Percentiles rank a stretch among this genome's conserved stretches.
These are phyloP conservation scores for Pleurotus platypus DNA, from an alignment of 768 basidiomycete genomes.

Conservation along the genomic window DNA sequence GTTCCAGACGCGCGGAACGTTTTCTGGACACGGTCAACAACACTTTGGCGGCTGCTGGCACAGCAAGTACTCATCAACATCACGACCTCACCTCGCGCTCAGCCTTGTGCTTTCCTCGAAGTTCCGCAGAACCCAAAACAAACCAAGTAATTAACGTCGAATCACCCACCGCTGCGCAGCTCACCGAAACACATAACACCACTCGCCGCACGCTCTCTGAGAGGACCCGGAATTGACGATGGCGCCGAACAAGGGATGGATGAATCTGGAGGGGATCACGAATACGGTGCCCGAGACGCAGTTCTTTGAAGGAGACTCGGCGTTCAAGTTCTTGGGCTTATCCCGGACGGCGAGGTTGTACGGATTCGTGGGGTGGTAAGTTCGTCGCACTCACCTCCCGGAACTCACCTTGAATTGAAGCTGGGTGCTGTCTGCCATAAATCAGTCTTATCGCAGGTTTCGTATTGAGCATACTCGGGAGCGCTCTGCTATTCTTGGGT, in stretches of 20 bases:
- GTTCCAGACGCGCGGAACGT: neutral
- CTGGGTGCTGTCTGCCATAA: neutral
- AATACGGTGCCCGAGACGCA: constrained; percentile 69
- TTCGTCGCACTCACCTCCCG: neutral
- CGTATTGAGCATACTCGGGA: constrained; percentile 74
- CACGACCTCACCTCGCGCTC: constrained; percentile 6
- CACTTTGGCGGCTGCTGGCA: constrained; percentile 14
- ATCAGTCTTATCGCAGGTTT: constrained; percentile 72
- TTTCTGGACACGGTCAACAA: constrained; percentile 1
- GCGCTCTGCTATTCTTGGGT: constrained; percentile 73
- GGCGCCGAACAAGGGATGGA: constrained; percentile 70
- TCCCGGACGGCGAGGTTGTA: constrained; percentile 80
- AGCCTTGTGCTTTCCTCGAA: constrained; percentile 3
- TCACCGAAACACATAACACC: constrained; percentile 5
- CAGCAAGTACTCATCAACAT: constrained; percentile 9
- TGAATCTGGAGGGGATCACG: constrained; percentile 73
- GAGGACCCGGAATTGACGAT: constrained; percentile 23
- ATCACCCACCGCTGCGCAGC: neutral
- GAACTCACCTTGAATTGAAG: neutral
- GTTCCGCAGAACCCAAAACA: neutral
- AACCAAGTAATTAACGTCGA: neutral
- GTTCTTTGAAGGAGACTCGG: constrained; percentile 87
- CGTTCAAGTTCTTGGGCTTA: constrained; percentile 76
- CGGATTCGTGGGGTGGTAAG: constrained; percentile 83
- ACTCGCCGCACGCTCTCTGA: neutral